These are phyloP conservation scores for Mollisiaceae sp. DNA, from an alignment of 2,329 filamentous ascomycete genomes.

Conservation along the genomic window DNA sequence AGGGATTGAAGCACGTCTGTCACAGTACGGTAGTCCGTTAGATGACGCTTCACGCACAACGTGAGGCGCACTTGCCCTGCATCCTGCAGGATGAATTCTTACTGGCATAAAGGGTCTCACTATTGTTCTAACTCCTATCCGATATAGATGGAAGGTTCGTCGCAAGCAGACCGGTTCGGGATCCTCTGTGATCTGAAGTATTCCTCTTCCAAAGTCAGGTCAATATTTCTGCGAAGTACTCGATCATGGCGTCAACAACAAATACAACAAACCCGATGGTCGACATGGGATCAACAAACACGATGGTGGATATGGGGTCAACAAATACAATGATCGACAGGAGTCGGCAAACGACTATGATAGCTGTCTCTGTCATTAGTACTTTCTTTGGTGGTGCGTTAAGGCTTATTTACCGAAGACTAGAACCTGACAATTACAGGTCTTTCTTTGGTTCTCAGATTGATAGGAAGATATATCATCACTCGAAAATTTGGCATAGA, in stretches of 20 bases:
- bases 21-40: constrained; percentile 2
- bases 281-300: too few species aligned
- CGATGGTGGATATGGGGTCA: too few species aligned
- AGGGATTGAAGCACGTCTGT: background rate
- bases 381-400: constrained; percentile 25
- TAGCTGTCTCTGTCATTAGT: constrained; percentile 19
- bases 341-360: constrained; percentile 14
- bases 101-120: background rate
- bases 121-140: background rate
- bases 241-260: background rate
- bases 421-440: constrained; percentile 14
- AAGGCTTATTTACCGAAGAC: background rate
- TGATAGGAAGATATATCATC: constrained; percentile 22
- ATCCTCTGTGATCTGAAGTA: background rate
- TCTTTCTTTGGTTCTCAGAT: constrained; percentile 20
- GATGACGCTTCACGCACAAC: background rate
- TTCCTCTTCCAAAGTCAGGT: background rate
- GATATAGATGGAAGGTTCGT: constrained; percentile 7
- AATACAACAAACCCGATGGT: background rate
- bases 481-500: constrained; percentile 21
- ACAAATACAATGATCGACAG: background rate
- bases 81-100: background rate
- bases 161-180: background rate
- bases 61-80: background rate
- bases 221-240: background rate